Percentiles rank a stretch among this genome's conserved stretches.
These are phyloP conservation scores for Picea sitchensis DNA, from an alignment of 75 land plant species.

Conservation along the genomic window DNA sequence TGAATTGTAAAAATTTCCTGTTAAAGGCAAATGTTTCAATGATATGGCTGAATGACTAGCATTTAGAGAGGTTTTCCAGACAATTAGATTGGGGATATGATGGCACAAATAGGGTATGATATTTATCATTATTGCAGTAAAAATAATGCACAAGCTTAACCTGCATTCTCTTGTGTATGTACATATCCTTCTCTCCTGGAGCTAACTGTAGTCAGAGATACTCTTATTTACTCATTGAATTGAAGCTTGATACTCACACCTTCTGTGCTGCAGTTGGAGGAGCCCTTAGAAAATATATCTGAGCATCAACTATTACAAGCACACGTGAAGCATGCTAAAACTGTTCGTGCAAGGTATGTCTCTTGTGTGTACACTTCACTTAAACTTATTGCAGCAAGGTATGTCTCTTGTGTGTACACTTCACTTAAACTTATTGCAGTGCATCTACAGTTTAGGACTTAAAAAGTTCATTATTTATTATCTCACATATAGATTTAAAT, in stretches of 20 bases:
- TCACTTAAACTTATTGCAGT: background rate
- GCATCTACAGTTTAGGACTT: no score
- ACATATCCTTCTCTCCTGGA: background rate
- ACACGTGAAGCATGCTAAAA: slow-evolving; percentile 28
- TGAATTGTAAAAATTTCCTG: background rate
- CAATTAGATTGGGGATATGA: background rate
- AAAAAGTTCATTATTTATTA: background rate
- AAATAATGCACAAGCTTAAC: background rate
- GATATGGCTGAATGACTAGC: background rate
- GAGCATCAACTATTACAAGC: slow-evolving; percentile 22
- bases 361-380: background rate
- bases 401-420: background rate
- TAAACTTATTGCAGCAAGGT: background rate
- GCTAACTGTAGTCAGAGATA: background rate
- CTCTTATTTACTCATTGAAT: background rate
- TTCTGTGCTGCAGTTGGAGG: slow-evolving; percentile 13
- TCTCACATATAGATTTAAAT: background rate
- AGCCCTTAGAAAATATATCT: slow-evolving; percentile 7
- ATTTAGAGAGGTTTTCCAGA: background rate
- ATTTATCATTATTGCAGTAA: background rate
- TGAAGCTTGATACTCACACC: background rate
- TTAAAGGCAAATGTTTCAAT: background rate
- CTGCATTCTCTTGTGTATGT: background rate
- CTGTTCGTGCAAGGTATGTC: slow-evolving; percentile 35
- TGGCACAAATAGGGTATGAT: background rate